phyloP scores from a whole-genome alignment of 805 yeast species.

The Metschnikowia sp. region DNA sequence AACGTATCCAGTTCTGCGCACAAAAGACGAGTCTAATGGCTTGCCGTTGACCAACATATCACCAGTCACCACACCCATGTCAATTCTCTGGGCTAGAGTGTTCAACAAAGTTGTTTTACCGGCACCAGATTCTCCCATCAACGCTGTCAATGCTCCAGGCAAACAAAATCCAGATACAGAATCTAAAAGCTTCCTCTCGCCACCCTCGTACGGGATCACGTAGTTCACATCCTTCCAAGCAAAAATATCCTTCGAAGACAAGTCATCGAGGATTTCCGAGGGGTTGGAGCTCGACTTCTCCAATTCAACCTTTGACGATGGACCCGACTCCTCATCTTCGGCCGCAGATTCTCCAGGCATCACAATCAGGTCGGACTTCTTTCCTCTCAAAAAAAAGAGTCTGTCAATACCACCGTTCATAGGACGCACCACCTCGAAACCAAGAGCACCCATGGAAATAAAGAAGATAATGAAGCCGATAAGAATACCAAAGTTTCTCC shows the following conservation, averaged over 20 bases:
- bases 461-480: conserved; percentile 28
- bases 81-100: conserved; percentile 50
- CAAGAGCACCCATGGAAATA: conserved; percentile 23
- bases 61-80: conserved; percentile 57
- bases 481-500: conserved; percentile 48
- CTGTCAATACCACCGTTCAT: conserved; percentile 33
- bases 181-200: conserved; percentile 34
- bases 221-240: conserved; percentile 64
- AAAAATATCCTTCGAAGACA: conserved; percentile 18
- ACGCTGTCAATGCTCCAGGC: conserved; percentile 57
- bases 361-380: conserved; percentile 18
- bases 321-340: conserved; percentile 18
- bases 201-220: conserved; percentile 47
- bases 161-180: conserved; percentile 29
- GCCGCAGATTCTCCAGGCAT: conserved; percentile 10
- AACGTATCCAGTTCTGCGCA: conserved; percentile 55
- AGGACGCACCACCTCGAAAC: conserved; percentile 25
- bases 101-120: conserved; percentile 58
- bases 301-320: conserved; percentile 4
- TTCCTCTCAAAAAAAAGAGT: conserved; percentile 28
- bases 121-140: conserved; percentile 66
- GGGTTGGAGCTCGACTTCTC: conserved; percentile 6
- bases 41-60: conserved; percentile 56
- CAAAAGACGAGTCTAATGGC: conserved; percentile 46
- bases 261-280: conserved; percentile 11